Evolutionary conservation across 306 rosid genomes (phyloP).

Genomic region (Gleditsia sinensis): DNA sequence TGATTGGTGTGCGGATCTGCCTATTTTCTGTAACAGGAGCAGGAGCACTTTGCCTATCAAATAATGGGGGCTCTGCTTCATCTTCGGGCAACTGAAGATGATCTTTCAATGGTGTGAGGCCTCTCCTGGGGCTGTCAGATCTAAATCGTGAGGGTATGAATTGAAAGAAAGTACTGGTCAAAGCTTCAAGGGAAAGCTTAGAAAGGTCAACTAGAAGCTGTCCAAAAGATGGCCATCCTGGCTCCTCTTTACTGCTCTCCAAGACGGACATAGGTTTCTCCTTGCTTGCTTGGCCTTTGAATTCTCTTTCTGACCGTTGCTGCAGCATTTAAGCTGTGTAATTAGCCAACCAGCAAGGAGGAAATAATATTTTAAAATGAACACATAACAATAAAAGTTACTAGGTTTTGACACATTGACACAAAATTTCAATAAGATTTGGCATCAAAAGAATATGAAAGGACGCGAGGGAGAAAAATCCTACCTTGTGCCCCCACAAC

Average conservation of each 20-base stretch:
- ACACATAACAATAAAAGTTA: not conserved
- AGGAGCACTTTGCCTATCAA: conserved; percentile 51
- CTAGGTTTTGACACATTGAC: not conserved
- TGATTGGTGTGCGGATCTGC: conserved; percentile 53
- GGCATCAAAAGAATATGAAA: not conserved
- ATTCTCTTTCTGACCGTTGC: conserved; percentile 45
- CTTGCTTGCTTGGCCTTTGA: conserved; percentile 52
- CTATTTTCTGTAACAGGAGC: conserved; percentile 58
- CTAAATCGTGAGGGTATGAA: conserved; percentile 62
- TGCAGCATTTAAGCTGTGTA: conserved; percentile 37
- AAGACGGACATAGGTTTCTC: conserved; percentile 47
- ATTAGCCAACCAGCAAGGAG: conserved; percentile 30
- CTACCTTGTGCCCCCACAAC: too few species aligned
- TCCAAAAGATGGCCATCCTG: conserved; percentile 92
- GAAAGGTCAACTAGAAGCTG: conserved; percentile 75
- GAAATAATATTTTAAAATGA: conserved; percentile 4
- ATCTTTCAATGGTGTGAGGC: conserved; percentile 77
- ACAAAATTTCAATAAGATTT: not conserved
- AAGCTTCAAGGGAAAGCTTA: conserved; percentile 63
- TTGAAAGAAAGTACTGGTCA: conserved; percentile 49
- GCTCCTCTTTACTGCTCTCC: conserved; percentile 74
- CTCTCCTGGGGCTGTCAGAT: conserved; percentile 40
- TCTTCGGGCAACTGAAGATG: conserved; percentile 85
- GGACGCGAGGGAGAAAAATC: too few species aligned
- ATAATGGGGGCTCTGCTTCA: conserved; percentile 42